Evolutionary conservation across 1,284 basidiomycete genomes (phyloP), one percentile per base, ranked within the genome.

Genomic region (Nidula niveotomentosa): DNA sequence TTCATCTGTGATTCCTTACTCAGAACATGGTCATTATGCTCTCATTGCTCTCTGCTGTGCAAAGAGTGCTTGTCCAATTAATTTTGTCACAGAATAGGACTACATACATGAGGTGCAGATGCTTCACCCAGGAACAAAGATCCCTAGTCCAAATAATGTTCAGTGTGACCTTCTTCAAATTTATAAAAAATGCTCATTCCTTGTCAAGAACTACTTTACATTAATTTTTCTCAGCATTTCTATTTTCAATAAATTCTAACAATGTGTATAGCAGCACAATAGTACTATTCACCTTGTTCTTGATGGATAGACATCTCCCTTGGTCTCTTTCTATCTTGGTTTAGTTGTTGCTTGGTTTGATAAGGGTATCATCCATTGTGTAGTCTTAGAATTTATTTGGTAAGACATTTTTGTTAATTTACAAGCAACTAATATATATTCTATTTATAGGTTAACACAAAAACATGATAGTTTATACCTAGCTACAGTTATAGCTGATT

Each of bases 321-420:
- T 64, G 39, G 53, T 53, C 12, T 52, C 57, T 7, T 67, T 59
- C 5, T 68, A 63, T 41, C 59, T 70, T 33, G 66, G 69, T 1
- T 48, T 69, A 46, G 62, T 66, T 8, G 54, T 69, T 17, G 48
- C 66, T 8, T 69, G 66, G 68, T 63, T 52, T 57, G 51, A 53
- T 6, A 52, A 60, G 12, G 61, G 61, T 10, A 52, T 53, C 36
- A 64, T 71, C 6, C 57, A 65, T 48, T 57, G 61, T 1, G 49
- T 58, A 17, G 62, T 68, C 15, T 58, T 70, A 1, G 68, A 71
- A 48, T 69, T 70, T 57, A 61, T 68, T 15, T 36, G 55, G 68
- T 68, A 57, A 45, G 55, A 30, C 7, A 6, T 33, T 34, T 17
- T 48, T 48, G 12, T 48, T 9, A n/a, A 15, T 46, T 33, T 23